phyloP scores from a whole-genome alignment of 768 basidiomycete species.

The Boletus reticulatus region DNA sequence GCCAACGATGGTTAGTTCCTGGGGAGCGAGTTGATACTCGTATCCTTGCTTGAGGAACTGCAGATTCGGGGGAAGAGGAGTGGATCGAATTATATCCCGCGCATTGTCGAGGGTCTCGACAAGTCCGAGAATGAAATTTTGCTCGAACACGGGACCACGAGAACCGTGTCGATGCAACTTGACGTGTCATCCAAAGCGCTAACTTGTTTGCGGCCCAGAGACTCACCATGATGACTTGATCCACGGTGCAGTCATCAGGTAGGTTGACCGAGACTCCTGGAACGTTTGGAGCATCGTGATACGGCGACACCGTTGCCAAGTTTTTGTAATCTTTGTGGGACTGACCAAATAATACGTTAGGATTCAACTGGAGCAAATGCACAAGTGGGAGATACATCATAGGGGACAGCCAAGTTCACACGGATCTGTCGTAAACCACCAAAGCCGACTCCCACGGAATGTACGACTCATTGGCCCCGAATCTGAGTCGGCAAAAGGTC shows the following conservation, averaged over 20 bases:
- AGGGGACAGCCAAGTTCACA: not conserved
- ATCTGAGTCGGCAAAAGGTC: not conserved
- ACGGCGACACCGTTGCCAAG: slow-evolving; percentile 38
- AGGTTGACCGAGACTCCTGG: slow-evolving; percentile 29
- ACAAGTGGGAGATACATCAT: not conserved
- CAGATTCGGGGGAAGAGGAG: slow-evolving; percentile 32
- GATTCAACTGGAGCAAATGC: not conserved
- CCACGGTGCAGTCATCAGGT: slow-evolving; percentile 37
- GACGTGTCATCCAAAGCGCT: not conserved
- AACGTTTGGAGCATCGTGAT: slow-evolving; percentile 31
- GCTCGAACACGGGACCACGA: slow-evolving; percentile 36
- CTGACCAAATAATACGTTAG: not conserved
- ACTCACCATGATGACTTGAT: slow-evolving; percentile 39
- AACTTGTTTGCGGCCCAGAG: not conserved
- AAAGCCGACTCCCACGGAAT: not conserved
- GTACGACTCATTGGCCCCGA: too few relatives aligned
- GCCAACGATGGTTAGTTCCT: slow-evolving; percentile 38
- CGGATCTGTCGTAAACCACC: too few relatives aligned
- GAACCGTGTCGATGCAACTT: slow-evolving; percentile 44
- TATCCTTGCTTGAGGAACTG: slow-evolving; percentile 39
- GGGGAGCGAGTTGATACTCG: slow-evolving; percentile 30
- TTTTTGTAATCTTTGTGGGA: slow-evolving; percentile 5
- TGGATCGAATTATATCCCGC: slow-evolving; percentile 22
- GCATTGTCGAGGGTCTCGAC: slow-evolving; percentile 30
- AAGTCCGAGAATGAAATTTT: slow-evolving; percentile 32